Evolutionary conservation across 1,284 basidiomycete genomes (phyloP).

Genomic region (Fomes fomentarius): DNA sequence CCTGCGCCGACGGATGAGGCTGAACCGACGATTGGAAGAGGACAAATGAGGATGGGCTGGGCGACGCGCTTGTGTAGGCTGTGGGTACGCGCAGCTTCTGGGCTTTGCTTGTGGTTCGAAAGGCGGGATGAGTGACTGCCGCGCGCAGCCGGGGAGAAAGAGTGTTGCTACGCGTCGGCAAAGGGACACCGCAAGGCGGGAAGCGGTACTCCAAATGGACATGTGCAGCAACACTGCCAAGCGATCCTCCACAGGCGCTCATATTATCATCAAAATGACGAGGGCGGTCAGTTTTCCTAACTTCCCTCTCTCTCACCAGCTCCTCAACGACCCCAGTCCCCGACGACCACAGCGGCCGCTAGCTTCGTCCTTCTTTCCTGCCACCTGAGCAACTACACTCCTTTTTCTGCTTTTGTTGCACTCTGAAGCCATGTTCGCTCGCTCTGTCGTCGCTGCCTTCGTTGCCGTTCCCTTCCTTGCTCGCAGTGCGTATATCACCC

Average conservation of each 20-base stretch:
- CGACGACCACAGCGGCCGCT: slow-evolving; percentile 21
- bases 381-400: slow-evolving; percentile 30
- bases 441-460: slow-evolving; percentile 42
- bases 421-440: slow-evolving; percentile 47
- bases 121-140: no score
- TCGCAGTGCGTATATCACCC: slow-evolving; percentile 39
- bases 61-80: no score
- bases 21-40: no score
- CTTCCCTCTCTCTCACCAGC: slow-evolving; percentile 3
- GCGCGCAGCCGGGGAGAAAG: no score
- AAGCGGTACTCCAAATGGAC: no score
- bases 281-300: not conserved
- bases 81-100: no score
- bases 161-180: no score
- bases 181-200: no score
- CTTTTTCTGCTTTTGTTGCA: slow-evolving; percentile 18
- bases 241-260: slow-evolving; percentile 11
- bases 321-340: slow-evolving; percentile 18
- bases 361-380: slow-evolving; percentile 25
- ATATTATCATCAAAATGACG: slow-evolving; percentile 11
- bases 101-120: no score
- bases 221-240: slow-evolving; percentile 5
- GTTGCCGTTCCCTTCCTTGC: slow-evolving; percentile 46
- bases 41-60: no score
- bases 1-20: no score